A percentile compares a stretch with the other conserved stretches of the same genome.
These are phyloP conservation scores for Candida anglica DNA, from an alignment of 805 yeast species.

Conservation along the genomic window DNA sequence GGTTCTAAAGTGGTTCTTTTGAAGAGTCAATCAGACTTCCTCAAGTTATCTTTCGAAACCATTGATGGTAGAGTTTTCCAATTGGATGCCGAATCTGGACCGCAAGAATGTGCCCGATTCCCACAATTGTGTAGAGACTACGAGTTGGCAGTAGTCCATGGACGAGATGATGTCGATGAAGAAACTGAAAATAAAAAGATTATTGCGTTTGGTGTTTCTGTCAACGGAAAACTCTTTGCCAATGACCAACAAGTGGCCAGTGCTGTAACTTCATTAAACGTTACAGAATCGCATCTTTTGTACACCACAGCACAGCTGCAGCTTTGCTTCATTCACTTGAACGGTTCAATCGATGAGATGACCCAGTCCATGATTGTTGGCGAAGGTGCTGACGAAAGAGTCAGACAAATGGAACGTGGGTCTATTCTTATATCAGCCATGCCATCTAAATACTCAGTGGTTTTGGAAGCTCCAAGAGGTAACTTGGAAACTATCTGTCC, in stretches of 20 bases:
- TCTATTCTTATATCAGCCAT: slow-evolving; percentile 76
- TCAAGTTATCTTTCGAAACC: slow-evolving; percentile 52
- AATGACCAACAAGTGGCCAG: slow-evolving; percentile 55
- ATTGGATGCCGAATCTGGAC: slow-evolving; percentile 26
- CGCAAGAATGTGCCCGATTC: slow-evolving; percentile 43
- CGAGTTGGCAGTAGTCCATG: slow-evolving; percentile 41
- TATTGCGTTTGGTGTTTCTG: slow-evolving; percentile 68
- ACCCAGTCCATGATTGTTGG: slow-evolving; percentile 9
- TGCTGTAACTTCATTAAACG: slow-evolving; percentile 77
- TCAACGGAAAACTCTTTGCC: slow-evolving; percentile 70
- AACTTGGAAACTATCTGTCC: slow-evolving; percentile 93
- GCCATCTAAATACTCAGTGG: slow-evolving; percentile 78
- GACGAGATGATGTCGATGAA: slow-evolving; percentile 16
- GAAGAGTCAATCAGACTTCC: slow-evolving; percentile 52
- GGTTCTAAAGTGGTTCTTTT: slow-evolving; percentile 51
- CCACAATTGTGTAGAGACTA: slow-evolving; percentile 66
- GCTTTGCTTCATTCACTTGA: slow-evolving; percentile 75
- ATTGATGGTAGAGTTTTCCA: slow-evolving; percentile 57
- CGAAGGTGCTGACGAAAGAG: slow-evolving; percentile 63
- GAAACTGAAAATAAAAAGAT: slow-evolving; percentile 12
- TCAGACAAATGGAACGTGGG: slow-evolving; percentile 87
- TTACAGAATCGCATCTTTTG: slow-evolving; percentile 67
- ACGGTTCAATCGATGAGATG: slow-evolving; percentile 19
- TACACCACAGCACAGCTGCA: slow-evolving; percentile 88
- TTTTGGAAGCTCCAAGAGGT: slow-evolving; percentile 93